Evolutionary conservation across 1,139 yeast genomes (phyloP), one percentile per base, ranked within the genome.

Genomic region (Yamadazyma conglobata): DNA sequence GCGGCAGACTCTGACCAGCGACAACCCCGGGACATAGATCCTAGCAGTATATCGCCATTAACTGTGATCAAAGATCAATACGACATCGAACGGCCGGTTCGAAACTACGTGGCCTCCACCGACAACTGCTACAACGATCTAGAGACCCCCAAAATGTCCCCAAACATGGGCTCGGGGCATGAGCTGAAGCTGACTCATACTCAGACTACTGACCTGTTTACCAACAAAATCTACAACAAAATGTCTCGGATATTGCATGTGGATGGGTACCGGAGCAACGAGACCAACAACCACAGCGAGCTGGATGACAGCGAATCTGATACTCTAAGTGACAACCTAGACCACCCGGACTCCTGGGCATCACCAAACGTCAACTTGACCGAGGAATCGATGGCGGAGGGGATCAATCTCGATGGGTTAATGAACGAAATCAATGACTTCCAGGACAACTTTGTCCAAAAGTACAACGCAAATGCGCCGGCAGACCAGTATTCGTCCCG

Each of bases 341-440:
- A 30, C 13, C 22, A 23, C 13, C 11, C 19, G 13, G 36, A 30
- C 14, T 11, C 35, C 1, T 32, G 38, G 35, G 27, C 28, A 3
- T 39, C 42, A n/a, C 40, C 42, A 5, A 31, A 25, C 16, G 35
- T 30, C 4, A 26, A 33, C 14, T 11, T 37, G 22, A 19, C 27
- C 13, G 33, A 30, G 11, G 19, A 21, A 7, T 21, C 22, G 5
- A 19, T 31, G 20, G 27, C 15, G 25, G 32, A 32, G 13, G 29
- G 19, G 1, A n/a, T 32, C 6, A 35, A 46, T 22, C 29, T 54
- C 14, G 39, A 50, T 5, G 52, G 50, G 4, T 50, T 57, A n/a
- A 43, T 60, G 36, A 39, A 49, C 15, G 67, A 63, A 32, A 55
- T 63, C 28, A 50, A 51, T 21, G 58, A 52, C 8, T 59, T 62